Conservation (phyloP, 495 filamentous ascomycete genomes). For the Hypoxylon fragiforme region DNA sequence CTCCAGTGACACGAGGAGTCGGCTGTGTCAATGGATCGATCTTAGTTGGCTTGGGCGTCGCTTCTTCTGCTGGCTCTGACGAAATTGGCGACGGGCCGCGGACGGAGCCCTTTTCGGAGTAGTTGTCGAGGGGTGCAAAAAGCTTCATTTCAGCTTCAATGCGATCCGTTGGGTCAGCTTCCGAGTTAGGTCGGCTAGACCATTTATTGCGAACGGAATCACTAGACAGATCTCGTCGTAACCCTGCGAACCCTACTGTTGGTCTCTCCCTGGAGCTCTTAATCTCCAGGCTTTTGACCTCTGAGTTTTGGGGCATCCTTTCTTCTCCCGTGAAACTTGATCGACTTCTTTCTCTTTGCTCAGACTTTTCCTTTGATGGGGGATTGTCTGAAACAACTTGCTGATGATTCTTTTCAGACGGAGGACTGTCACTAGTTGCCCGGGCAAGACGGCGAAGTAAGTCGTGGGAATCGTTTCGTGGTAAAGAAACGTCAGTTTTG, state of each 20-base stretch:
- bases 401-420: conserved; percentile 15
- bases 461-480: conserved; percentile 63
- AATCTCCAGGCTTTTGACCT: conserved; percentile 28
- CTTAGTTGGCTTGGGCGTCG: conserved; percentile 50
- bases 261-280: conserved; percentile 37
- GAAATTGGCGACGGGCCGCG: conserved; percentile 49
- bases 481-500: conserved; percentile 1
- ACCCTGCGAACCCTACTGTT: conserved; percentile 46
- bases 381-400: conserved; percentile 10
- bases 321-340: conserved; percentile 23
- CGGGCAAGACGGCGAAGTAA: conserved; percentile 66
- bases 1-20: conserved; percentile 54
- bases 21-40: conserved; percentile 51
- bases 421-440: conserved; percentile 60
- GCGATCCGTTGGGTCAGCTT: conserved; percentile 58
- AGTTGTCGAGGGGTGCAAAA: conserved; percentile 56
- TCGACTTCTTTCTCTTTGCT: conserved; percentile 12
- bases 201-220: conserved; percentile 46
- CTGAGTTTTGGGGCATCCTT: conserved; percentile 1
- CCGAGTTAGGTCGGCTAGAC: conserved; percentile 49
- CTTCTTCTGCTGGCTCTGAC: conserved; percentile 41
- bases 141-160: conserved; percentile 58
- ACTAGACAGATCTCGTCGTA: conserved; percentile 40
- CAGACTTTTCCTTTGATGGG: conserved; percentile 1
- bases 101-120: conserved; percentile 56